These are phyloP conservation scores for Paramarasmius palmivorus DNA, from an alignment of 1,284 basidiomycete genomes.

Conservation along the genomic window DNA sequence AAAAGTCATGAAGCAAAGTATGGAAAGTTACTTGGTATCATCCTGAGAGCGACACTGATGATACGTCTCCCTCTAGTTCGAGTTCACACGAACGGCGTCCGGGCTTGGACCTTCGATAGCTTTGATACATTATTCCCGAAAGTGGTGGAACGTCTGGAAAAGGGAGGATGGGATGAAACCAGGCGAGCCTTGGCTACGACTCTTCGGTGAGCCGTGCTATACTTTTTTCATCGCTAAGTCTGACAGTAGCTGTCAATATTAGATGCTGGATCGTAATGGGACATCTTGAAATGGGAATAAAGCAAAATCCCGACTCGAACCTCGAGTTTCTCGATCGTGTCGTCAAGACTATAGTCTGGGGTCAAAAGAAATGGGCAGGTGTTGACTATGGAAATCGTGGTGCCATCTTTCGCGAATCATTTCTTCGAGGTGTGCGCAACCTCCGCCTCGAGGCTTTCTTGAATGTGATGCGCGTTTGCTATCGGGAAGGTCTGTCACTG, in stretches of 20 bases:
- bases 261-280: background rate
- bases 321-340: constrained; percentile 21
- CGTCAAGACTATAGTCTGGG: constrained; percentile 25
- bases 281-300: background rate
- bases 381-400: constrained; percentile 24
- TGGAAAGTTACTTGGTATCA: background rate
- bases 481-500: background rate
- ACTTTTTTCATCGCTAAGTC: no score
- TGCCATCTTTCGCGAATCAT: constrained; percentile 26
- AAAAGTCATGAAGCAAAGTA: background rate
- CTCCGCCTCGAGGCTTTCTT: constrained; percentile 26
- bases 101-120: no score
- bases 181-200: background rate
- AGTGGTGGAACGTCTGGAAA: no score
- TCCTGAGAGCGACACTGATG: background rate
- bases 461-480: constrained; percentile 16
- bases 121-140: no score
- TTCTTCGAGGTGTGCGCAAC: constrained; percentile 25
- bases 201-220: background rate
- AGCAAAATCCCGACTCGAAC: background rate
- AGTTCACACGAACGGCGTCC: background rate
- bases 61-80: background rate
- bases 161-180: no score
- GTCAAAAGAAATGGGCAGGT: constrained; percentile 24
- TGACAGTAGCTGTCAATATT: no score